Conservation (phyloP, 371 early-diverging fungal species). For the Dinochytrium kinnereticum region DNA sequence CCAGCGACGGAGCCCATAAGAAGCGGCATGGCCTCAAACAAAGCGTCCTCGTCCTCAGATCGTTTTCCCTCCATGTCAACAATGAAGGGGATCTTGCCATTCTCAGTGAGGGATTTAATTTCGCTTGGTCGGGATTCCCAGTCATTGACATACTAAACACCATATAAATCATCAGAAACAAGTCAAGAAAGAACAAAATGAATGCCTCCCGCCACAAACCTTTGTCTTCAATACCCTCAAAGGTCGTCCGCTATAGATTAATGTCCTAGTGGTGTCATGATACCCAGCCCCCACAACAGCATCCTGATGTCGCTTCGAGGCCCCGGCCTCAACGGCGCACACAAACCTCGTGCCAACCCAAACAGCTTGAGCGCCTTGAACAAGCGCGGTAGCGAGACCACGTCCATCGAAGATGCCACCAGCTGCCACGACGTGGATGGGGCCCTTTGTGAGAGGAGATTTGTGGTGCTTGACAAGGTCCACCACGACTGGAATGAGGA, state of each 20-base stretch:
- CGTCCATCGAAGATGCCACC: slow-evolving; percentile 39
- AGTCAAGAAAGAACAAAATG: background rate
- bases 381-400: slow-evolving; percentile 41
- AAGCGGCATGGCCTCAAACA: slow-evolving; percentile 29
- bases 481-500: slow-evolving; percentile 43
- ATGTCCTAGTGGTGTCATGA: slow-evolving; percentile 41
- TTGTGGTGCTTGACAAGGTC: slow-evolving; percentile 34
- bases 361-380: slow-evolving; percentile 43
- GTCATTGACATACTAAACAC: slow-evolving; percentile 29
- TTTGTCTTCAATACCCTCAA: slow-evolving; percentile 37
- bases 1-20: slow-evolving; percentile 51
- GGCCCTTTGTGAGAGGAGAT: slow-evolving; percentile 31
- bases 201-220: slow-evolving; percentile 2
- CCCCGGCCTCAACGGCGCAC: slow-evolving; percentile 41
- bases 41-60: slow-evolving; percentile 19
- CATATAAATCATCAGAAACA: background rate
- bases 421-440: slow-evolving; percentile 41
- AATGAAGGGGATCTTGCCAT: slow-evolving; percentile 43
- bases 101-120: slow-evolving; percentile 34
- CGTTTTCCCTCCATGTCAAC: slow-evolving; percentile 28
- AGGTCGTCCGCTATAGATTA: slow-evolving; percentile 43
- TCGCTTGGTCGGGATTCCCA: slow-evolving; percentile 45
- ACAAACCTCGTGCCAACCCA: slow-evolving; percentile 50
- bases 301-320: slow-evolving; percentile 38
- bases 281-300: slow-evolving; percentile 37